Conservation (phyloP, 176 grass and related monocot genomes). For the Secale cereale region DNA sequence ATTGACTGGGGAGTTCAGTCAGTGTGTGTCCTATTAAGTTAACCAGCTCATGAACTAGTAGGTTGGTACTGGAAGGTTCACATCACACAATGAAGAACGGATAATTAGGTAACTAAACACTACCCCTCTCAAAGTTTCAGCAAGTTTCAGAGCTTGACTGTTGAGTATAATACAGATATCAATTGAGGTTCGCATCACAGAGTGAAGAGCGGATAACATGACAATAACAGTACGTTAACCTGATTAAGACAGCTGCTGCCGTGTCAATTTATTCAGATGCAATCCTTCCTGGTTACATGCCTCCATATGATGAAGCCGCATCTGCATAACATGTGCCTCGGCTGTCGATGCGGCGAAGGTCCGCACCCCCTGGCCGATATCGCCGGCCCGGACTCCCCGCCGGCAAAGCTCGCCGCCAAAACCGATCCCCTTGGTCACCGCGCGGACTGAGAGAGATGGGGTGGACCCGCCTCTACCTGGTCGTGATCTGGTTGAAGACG, state of each 20-base stretch:
- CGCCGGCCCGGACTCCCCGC: neutral
- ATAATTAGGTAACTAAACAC: neutral
- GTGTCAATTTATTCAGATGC: conserved; percentile 84
- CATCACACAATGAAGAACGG: too few relatives aligned
- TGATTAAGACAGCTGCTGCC: conserved; percentile 71
- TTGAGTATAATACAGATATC: neutral
- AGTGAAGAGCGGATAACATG: conserved; percentile 1
- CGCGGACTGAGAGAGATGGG: too few relatives aligned
- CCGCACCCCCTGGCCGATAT: too few relatives aligned
- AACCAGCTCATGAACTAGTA: neutral
- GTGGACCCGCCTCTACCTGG: too few relatives aligned
- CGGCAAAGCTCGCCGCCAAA: too few relatives aligned
- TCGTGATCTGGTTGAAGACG: too few relatives aligned
- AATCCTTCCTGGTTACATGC: conserved; percentile 60
- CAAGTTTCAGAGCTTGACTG: conserved; percentile 1
- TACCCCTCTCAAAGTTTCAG: neutral
- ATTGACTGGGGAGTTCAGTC: neutral
- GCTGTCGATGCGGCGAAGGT: too few relatives aligned
- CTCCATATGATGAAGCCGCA: conserved; percentile 59
- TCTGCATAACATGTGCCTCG: too few relatives aligned
- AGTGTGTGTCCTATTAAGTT: neutral
- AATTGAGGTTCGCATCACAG: neutral
- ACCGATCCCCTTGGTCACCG: too few relatives aligned
- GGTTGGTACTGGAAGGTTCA: neutral
- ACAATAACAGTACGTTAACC: conserved; percentile 37